Base-by-base conservation (phyloP, 2,329 filamentous ascomycete genomes). In the Trichophyton verrucosum region DNA sequence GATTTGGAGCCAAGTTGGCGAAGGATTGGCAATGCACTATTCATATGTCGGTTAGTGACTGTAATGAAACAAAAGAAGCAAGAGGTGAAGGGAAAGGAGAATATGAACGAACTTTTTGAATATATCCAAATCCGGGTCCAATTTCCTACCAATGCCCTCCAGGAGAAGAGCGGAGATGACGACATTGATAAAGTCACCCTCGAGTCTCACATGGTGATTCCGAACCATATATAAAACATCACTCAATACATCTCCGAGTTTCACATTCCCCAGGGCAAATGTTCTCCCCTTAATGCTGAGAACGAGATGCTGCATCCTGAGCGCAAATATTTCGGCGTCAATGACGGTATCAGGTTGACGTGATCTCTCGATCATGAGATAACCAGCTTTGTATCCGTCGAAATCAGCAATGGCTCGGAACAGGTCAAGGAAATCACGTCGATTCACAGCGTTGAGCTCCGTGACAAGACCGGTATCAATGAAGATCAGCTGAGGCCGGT, bases 101-200 rank as follows among this genome's bases (percentile, higher is more conserved):
- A 5, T 55, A 30, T 61, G 27, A 53, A 73, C 78, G 72, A 69
- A 85, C 83, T 82, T 85, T 69, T 85, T 85, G 65, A 99, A 86
- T 11, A 99, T 78, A 74, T 99, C 94, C 55, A 96, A 78, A 59
- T 92, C 80, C 0, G 94, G 92, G 71, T 97, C 87, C 15, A 99
- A 76, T 62, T 81, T 89, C 63, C 94, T 82, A 0, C 94, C 94
- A 68, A 97, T 99, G 5, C 94, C 94, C 72, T 99, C 94, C 1
- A 99, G 80, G 1, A 99, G 80, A 38, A 99, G 77, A 59, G 97
- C 96, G 62, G 90, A 95, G 62, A 99, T 87, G 33, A 99, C 92
- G 3, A 99, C 94, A 70, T 99, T 99, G 71, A 99, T 91, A 71
- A 97, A 99, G 72, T 99, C 94, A 7, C 94, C 94, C 74, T 99